Percentiles rank a stretch among this genome's conserved stretches.
phyloP scores from a whole-genome alignment of 2,329 filamentous ascomycete species.

The Byssothecium circinans region DNA sequence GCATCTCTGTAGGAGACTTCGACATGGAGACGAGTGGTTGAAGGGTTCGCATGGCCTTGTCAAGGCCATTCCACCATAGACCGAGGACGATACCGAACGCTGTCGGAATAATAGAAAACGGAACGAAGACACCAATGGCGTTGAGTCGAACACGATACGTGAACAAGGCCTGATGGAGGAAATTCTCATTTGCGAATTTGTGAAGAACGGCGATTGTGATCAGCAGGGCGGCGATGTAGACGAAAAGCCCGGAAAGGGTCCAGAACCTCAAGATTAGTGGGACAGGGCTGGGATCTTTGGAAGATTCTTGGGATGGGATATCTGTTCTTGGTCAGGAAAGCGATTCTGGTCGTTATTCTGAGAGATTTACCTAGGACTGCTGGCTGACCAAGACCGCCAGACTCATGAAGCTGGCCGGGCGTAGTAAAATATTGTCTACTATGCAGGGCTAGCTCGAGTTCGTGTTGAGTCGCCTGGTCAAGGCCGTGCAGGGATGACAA shows the following conservation, averaged over 20 bases:
- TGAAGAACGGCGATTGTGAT: conserved; percentile 10
- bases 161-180: conserved; percentile 13
- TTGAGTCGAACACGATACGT: conserved; percentile 12
- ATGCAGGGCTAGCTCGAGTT: conserved; percentile 2
- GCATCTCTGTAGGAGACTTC: conserved; percentile 5
- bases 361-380: conserved; percentile 1
- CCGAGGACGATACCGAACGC: conserved; percentile 16
- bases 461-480: conserved; percentile 3
- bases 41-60: conserved; percentile 17
- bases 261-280: conserved; percentile 10
- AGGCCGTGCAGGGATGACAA: conserved; percentile 5
- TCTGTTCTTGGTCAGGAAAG: background rate
- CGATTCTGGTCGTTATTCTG: background rate
- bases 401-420: conserved; percentile 2
- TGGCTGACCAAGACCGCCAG: background rate
- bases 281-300: background rate
- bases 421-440: conserved; percentile 1
- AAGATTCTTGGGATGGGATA: background rate
- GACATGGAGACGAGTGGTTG: conserved; percentile 25
- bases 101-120: conserved; percentile 21
- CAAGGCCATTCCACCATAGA: conserved; percentile 24
- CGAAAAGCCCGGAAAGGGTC: conserved; percentile 1
- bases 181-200: conserved; percentile 5
- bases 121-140: conserved; percentile 11
- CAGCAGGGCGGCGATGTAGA: conserved; percentile 5